phyloP scores from a whole-genome alignment of 345 rosid genomes.

The Sonneratia alba region DNA sequence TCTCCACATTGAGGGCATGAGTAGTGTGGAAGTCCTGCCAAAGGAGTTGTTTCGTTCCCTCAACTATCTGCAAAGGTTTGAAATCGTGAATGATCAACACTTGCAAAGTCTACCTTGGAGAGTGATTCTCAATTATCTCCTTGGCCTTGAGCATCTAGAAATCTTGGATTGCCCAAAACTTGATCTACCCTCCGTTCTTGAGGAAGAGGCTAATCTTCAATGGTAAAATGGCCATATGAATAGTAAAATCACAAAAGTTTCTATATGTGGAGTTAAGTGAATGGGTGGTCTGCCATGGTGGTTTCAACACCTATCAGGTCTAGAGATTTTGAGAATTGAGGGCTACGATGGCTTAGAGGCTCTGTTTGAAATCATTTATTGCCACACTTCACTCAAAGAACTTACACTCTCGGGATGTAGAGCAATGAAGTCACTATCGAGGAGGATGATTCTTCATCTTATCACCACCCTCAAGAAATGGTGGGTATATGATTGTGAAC shows the following conservation, averaged over 20 bases:
- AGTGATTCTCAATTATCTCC: background rate
- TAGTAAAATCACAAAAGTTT: too few species aligned
- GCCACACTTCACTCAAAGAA: too few species aligned
- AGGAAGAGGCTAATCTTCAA: background rate
- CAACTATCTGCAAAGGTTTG: background rate
- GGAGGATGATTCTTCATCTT: too few species aligned
- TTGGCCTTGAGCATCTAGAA: background rate
- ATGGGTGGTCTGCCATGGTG: background rate
- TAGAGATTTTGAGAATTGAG: background rate
- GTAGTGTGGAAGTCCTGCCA: background rate
- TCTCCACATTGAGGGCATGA: too few species aligned
- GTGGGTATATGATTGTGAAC: too few species aligned
- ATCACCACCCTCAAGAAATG: too few species aligned
- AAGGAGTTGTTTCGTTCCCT: background rate
- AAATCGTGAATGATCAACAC: background rate
- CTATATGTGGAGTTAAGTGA: background rate
- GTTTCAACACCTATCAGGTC: background rate
- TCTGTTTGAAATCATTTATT: too few species aligned
- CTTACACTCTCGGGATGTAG: too few species aligned
- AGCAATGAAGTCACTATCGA: too few species aligned
- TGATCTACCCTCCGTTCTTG: background rate
- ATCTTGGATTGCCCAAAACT: slow-evolving; percentile 1
- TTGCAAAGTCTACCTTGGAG: background rate
- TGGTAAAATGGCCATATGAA: too few species aligned
- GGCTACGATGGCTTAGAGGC: background rate